Evolutionary conservation across 1,139 yeast species (phyloP).

Genomic region (Spathaspora jeffriesii): DNA sequence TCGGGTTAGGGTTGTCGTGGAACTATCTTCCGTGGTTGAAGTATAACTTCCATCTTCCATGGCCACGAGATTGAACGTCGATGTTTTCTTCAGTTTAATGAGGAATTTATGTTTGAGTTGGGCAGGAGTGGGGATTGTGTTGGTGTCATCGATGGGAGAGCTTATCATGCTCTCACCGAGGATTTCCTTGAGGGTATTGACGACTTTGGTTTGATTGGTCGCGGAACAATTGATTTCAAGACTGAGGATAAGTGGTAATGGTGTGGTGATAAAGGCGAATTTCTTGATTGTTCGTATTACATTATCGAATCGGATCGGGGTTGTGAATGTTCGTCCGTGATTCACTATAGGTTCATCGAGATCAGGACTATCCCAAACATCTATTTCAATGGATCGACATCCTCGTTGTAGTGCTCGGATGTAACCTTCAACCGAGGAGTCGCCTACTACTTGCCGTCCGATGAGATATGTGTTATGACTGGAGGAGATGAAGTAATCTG

Average conservation of each 20-base stretch:
- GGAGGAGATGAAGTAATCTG: slow-evolving; percentile 85
- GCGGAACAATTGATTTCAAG: slow-evolving; percentile 79
- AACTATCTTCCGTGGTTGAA: slow-evolving; percentile 42
- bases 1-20: slow-evolving; percentile 18
- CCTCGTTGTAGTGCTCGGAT: slow-evolving; percentile 89
- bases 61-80: slow-evolving; percentile 20
- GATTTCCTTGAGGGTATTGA: slow-evolving; percentile 47
- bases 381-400: slow-evolving; percentile 91
- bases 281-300: slow-evolving; percentile 75
- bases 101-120: slow-evolving; percentile 69
- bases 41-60: slow-evolving; percentile 24
- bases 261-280: slow-evolving; percentile 83
- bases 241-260: slow-evolving; percentile 85
- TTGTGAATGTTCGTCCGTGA: slow-evolving; percentile 85
- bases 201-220: slow-evolving; percentile 63
- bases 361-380: slow-evolving; percentile 84
- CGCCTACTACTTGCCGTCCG: slow-evolving; percentile 93
- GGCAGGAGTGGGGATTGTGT: slow-evolving; percentile 67
- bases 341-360: slow-evolving; percentile 74
- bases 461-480: slow-evolving; percentile 92
- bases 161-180: slow-evolving; percentile 63
- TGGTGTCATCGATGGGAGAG: slow-evolving; percentile 30
- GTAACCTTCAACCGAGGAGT: slow-evolving; percentile 88
- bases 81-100: slow-evolving; percentile 72
- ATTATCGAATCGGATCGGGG: slow-evolving; percentile 65